phyloP scores from a whole-genome alignment of 106 monocot genomes.

The Platanthera guangdongensis region DNA sequence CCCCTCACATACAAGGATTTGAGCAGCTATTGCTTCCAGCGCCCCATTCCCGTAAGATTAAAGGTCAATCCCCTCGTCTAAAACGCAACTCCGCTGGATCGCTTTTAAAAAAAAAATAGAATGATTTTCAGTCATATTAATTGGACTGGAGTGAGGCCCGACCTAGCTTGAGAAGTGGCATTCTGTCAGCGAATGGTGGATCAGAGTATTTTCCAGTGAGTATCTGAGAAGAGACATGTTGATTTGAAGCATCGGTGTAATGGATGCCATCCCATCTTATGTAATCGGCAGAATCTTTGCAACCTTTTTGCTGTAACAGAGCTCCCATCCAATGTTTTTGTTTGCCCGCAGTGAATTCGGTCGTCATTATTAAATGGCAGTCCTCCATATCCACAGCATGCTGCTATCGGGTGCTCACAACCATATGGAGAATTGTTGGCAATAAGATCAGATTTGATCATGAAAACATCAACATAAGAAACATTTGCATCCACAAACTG shows the following conservation, averaged over 20 bases:
- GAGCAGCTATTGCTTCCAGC: conserved; percentile 12
- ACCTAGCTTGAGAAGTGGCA: conserved; percentile 86
- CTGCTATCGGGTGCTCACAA: conserved; percentile 52
- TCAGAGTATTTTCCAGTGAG: conserved; percentile 84
- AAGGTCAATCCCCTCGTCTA: conserved; percentile 77
- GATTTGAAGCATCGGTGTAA: conserved; percentile 84
- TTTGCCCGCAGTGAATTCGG: conserved; percentile 58
- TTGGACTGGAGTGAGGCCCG: no score
- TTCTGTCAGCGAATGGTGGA: conserved; percentile 54
- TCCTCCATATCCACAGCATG: conserved; percentile 81
- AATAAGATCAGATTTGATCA: conserved; percentile 74
- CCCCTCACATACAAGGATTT: not conserved
- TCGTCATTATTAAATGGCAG: conserved; percentile 67
- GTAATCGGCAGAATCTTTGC: conserved; percentile 46
- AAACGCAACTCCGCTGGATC: not conserved
- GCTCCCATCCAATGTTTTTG: conserved; percentile 54
- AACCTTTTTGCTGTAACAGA: conserved; percentile 56
- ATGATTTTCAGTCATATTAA: no score
- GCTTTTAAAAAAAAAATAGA: no score
- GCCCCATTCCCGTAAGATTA: conserved; percentile 33
- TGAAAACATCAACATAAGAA: conserved; percentile 59
- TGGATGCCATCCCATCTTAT: conserved; percentile 96
- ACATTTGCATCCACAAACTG: conserved; percentile 47
- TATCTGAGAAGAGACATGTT: conserved; percentile 62
- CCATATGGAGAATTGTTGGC: conserved; percentile 75